A percentile compares a stretch with the other conserved stretches of the same genome.
These are phyloP conservation scores for Salvia splendens DNA, from an alignment of 257 asterid genomes.

Conservation along the genomic window DNA sequence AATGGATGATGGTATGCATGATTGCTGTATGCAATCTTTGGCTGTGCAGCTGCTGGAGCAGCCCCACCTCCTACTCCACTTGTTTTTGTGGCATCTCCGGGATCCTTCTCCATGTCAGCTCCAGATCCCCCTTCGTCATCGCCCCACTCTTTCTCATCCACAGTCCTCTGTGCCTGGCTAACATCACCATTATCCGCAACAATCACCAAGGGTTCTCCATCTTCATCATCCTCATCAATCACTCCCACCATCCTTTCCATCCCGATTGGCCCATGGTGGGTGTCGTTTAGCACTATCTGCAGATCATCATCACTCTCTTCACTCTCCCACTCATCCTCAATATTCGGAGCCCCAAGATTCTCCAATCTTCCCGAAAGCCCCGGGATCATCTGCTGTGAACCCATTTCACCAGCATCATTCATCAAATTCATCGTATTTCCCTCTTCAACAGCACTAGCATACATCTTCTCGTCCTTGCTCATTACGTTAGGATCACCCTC, in stretches of 20 bases:
- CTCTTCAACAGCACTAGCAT: too few species aligned
- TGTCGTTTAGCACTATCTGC: conserved; percentile 33
- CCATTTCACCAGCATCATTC: conserved; percentile 26
- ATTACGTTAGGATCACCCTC: conserved; percentile 40
- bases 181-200: conserved; percentile 67
- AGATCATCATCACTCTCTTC: conserved; percentile 38
- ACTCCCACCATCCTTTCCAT: conserved; percentile 45
- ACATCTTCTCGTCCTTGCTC: too few species aligned
- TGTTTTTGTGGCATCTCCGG: conserved; percentile 56
- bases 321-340: conserved; percentile 41
- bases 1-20: conserved; percentile 63
- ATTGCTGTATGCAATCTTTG: conserved; percentile 66
- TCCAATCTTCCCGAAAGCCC: conserved; percentile 58
- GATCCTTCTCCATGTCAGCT: conserved; percentile 74
- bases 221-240: conserved; percentile 48
- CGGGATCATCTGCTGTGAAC: conserved; percentile 47
- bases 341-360: conserved; percentile 36
- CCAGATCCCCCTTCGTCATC: conserved; percentile 51
- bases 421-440: not conserved
- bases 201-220: conserved; percentile 69
- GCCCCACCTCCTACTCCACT: conserved; percentile 47
- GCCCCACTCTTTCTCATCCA: conserved; percentile 76
- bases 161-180: conserved; percentile 40
- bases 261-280: conserved; percentile 38
- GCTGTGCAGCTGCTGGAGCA: conserved; percentile 46